Evolutionary conservation across 371 early-diverging fungal genomes (phyloP), one percentile per base, ranked within the genome.

Genomic region (Lichtheimia ornata): DNA sequence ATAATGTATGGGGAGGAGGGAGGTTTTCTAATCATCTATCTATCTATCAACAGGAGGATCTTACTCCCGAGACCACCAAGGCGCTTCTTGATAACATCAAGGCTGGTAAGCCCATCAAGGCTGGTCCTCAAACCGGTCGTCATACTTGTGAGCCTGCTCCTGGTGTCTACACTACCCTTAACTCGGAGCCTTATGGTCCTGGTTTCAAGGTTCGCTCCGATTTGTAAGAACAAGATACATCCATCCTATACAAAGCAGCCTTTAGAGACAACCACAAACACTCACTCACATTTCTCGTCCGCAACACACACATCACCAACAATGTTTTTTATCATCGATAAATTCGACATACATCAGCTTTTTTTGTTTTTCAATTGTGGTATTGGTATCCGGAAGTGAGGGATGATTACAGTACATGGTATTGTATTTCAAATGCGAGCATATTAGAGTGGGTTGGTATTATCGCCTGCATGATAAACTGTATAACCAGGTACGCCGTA

Each of bases 31-130:
- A 54, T 56, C 22, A 15, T 43, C 35, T 51, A 27, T 53, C 27
- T 14, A 43, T 60, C n/a, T 22, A 49, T 58, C 45, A 57, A 43
- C 75, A 91, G 90, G 94, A 98, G 88, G 98, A 98, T 79, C 82
- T 98, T 73, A 97, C 98, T 14, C 91, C 97, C 43, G 95, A 94
- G 66, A 80, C 93, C 7, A 95, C 95, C 25, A 81, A 88, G 52
- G 90, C 88, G 79, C 83, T 98, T 54, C 75, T 98, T 53, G 91
- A 96, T n/a, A 87, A 84, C 47, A 77, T 97, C 64, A 93, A 93
- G 83, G 69, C 77, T 35, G 97, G 91, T 42, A 85, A 83, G 63
- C 67, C 79, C 5, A 88, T 92, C 59, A 90, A 81, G 71, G 79
- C 91, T 20, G 98, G 98, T 24, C 97, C 98, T 15, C 86, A 89